Percentiles rank a stretch among this genome's conserved stretches.
These are phyloP conservation scores for Tylopilus orsonianus DNA, from an alignment of 1,284 basidiomycete genomes.

Conservation along the genomic window DNA sequence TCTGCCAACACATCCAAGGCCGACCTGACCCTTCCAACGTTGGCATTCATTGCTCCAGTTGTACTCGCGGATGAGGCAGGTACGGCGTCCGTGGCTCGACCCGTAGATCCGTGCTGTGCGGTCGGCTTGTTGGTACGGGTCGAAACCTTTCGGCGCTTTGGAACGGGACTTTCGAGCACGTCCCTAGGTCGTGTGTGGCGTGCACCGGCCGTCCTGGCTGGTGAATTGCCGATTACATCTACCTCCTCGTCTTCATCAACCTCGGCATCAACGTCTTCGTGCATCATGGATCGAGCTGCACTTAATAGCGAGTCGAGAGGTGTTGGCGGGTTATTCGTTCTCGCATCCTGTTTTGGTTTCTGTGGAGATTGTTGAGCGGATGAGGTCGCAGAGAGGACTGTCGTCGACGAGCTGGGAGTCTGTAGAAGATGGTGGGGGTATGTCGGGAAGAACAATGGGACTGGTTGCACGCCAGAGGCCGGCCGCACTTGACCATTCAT, in stretches of 20 bases:
- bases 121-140: constrained; percentile 14
- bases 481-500: constrained; percentile 28
- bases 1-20: constrained; percentile 71
- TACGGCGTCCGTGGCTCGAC: not conserved
- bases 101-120: constrained; percentile 4
- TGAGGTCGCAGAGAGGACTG: constrained; percentile 27
- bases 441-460: constrained; percentile 33
- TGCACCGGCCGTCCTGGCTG: constrained; percentile 7
- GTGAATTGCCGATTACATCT: constrained; percentile 20
- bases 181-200: constrained; percentile 23
- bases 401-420: constrained; percentile 34
- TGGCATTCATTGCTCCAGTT: constrained; percentile 1
- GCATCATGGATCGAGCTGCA: constrained; percentile 61
- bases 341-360: constrained; percentile 19
- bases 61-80: constrained; percentile 2
- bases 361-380: constrained; percentile 23
- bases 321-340: constrained; percentile 33
- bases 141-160: constrained; percentile 29
- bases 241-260: constrained; percentile 26
- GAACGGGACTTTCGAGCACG: constrained; percentile 37
- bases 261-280: constrained; percentile 31
- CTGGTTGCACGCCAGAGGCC: constrained; percentile 24
- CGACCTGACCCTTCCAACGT: constrained; percentile 39
- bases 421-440: constrained; percentile 31
- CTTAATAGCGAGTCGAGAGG: constrained; percentile 55